Evolutionary conservation across 106 monocot species (phyloP).

Genomic region (Dendrobium chrysotoxum): DNA sequence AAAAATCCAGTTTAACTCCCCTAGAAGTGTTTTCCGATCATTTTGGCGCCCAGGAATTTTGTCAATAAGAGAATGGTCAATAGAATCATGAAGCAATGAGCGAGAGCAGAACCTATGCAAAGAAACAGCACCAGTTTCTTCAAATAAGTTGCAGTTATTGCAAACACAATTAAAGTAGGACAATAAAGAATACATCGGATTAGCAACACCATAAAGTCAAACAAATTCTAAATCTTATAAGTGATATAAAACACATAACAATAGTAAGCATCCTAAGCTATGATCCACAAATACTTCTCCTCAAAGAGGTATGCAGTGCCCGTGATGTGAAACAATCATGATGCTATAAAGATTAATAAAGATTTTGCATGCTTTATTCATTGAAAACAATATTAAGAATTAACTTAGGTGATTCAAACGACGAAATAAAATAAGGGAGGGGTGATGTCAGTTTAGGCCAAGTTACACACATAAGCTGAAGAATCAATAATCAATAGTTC

Average conservation of each 20-base stretch:
- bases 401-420: too few relatives aligned
- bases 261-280: too few relatives aligned
- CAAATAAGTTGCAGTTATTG: not conserved
- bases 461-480: too few relatives aligned
- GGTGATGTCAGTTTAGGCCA: too few relatives aligned
- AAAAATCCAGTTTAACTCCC: constrained; percentile 98
- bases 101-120: constrained; percentile 72
- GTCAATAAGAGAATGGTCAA: constrained; percentile 66
- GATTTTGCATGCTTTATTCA: too few relatives aligned
- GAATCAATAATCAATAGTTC: too few relatives aligned
- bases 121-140: not conserved
- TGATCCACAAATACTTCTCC: too few relatives aligned
- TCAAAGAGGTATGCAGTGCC: too few relatives aligned
- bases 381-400: too few relatives aligned
- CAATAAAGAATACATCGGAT: not conserved
- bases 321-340: too few relatives aligned
- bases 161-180: not conserved
- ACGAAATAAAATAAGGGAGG: too few relatives aligned
- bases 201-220: not conserved
- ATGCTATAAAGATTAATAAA: too few relatives aligned
- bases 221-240: not conserved
- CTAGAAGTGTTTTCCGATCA: constrained; percentile 89
- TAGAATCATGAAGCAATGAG: constrained; percentile 65
- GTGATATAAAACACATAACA: not conserved
- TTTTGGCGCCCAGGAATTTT: constrained; percentile 90